Conservation (phyloP, 306 rosid genomes). For the Benincasa hispida region DNA sequence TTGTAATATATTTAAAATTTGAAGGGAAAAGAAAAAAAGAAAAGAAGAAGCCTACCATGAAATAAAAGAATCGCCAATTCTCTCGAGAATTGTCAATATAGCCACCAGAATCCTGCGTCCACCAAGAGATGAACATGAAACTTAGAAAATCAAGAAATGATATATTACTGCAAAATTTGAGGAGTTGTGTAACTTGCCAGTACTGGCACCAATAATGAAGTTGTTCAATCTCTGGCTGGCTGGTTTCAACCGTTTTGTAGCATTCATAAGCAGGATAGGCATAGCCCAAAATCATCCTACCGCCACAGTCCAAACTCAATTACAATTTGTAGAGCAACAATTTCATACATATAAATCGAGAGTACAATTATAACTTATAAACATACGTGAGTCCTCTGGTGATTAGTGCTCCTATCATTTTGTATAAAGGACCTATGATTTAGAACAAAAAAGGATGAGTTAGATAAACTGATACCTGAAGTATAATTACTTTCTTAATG, state of each 20-base stretch:
- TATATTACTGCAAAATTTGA: neutral
- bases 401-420: slow-evolving; percentile 78
- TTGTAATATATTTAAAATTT: neutral
- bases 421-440: slow-evolving; percentile 30
- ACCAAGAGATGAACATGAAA: neutral
- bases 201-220: slow-evolving; percentile 96
- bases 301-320: neutral
- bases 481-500: neutral
- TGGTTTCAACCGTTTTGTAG: slow-evolving; percentile 71
- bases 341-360: neutral
- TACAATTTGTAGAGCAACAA: neutral
- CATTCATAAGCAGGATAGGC: slow-evolving; percentile 95
- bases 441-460: slow-evolving; percentile 10
- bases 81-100: slow-evolving; percentile 65
- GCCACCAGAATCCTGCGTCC: slow-evolving; percentile 84
- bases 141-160: neutral
- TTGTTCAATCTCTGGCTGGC: slow-evolving; percentile 67
- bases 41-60: slow-evolving; percentile 48
- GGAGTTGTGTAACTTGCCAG: slow-evolving; percentile 30
- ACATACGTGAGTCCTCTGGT: slow-evolving; percentile 84
- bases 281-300: slow-evolving; percentile 83
- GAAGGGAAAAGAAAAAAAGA: neutral
- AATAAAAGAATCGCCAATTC: slow-evolving; percentile 67
- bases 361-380: slow-evolving; percentile 2
- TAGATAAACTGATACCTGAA: neutral